phyloP scores from a whole-genome alignment of 2,329 filamentous ascomycete species.

The Trichoderma sp. region DNA sequence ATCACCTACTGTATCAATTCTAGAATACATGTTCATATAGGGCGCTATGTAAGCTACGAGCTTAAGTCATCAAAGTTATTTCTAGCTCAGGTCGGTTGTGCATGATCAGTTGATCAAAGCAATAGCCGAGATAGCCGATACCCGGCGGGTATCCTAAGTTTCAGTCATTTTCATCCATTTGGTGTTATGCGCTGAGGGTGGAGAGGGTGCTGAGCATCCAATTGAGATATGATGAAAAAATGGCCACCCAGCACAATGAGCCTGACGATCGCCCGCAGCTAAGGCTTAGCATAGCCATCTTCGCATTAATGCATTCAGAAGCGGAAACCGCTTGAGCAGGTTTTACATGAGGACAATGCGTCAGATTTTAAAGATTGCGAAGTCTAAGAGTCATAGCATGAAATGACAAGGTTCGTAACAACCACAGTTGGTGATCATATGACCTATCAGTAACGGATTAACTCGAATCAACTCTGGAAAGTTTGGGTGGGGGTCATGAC shows the following conservation, averaged over 20 bases:
- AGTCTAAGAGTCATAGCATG: not conserved
- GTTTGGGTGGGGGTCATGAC: not conserved
- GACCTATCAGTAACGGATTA: not conserved
- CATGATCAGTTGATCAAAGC: not conserved
- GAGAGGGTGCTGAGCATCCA: not conserved
- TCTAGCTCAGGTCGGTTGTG: not conserved
- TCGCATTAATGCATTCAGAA: not conserved
- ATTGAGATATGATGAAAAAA: not conserved
- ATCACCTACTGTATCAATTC: not conserved
- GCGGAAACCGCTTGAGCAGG: not conserved
- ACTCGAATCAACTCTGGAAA: not conserved
- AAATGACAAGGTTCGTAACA: not conserved
- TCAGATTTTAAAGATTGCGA: not conserved
- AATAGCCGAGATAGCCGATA: not conserved
- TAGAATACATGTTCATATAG: not conserved
- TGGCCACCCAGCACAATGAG: not conserved
- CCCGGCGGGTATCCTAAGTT: not conserved
- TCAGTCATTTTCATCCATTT: not conserved
- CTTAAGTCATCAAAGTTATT: not conserved
- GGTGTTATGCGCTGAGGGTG: not conserved
- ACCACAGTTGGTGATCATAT: not conserved
- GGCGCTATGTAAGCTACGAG: not conserved
- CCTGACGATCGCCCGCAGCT: not conserved
- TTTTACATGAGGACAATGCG: not conserved
- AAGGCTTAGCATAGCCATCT: not conserved